Evolutionary conservation across 805 yeast species (phyloP).

Genomic region (Vanderwaltozyma verrucispora): DNA sequence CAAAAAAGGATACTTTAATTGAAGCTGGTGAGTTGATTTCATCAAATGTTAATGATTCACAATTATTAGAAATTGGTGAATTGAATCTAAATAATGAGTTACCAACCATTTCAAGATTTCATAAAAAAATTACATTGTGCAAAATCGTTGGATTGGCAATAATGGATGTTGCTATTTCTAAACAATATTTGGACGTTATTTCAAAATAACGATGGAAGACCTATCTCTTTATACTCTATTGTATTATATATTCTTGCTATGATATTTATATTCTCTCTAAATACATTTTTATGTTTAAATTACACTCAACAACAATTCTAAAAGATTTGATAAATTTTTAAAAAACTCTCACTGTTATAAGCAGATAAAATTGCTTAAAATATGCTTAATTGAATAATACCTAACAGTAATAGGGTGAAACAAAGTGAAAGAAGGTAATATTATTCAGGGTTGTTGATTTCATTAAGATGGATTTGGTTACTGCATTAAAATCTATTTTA

Average conservation of each 20-base stretch:
- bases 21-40: constrained; percentile 62
- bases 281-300: no score
- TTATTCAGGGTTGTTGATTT: no score
- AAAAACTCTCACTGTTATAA: no score
- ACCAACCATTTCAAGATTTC: background rate
- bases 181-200: background rate
- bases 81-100: constrained; percentile 13
- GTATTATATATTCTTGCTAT: background rate
- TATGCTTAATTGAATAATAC: no score
- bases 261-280: background rate
- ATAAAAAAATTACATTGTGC: constrained; percentile 31
- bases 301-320: no score
- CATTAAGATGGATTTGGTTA: constrained; percentile 3
- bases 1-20: constrained; percentile 40
- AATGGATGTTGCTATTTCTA: constrained; percentile 39
- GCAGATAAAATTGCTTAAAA: no score
- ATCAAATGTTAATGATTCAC: constrained; percentile 29
- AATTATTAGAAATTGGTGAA: constrained; percentile 40
- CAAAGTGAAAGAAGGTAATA: no score
- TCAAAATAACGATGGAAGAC: background rate
- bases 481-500: constrained; percentile 7
- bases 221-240: background rate
- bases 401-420: no score
- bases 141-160: constrained; percentile 55
- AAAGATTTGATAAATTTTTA: no score